Evolutionary conservation across 495 filamentous ascomycete genomes (phyloP).

Genomic region (Bacidia rubella): DNA sequence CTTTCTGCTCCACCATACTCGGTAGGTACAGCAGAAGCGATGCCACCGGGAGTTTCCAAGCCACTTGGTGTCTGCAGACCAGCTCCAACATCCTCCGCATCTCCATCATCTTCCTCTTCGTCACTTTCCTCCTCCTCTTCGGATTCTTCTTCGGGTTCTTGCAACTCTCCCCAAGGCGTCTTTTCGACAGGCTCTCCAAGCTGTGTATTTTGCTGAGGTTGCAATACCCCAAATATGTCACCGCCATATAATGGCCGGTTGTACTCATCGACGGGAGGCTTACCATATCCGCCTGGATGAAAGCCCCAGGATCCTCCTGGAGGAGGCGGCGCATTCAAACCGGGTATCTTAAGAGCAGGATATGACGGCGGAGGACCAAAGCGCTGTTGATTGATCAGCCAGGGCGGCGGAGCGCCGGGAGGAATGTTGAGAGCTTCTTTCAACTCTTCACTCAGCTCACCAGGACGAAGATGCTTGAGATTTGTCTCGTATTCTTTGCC

Average conservation of each 20-base stretch:
- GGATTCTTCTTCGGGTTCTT: conserved; percentile 65
- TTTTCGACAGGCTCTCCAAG: conserved; percentile 75
- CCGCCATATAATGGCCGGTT: conserved; percentile 83
- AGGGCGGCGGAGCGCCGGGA: conserved; percentile 85
- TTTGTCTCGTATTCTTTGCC: conserved; percentile 98
- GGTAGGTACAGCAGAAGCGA: conserved; percentile 65
- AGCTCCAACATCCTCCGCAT: conserved; percentile 34
- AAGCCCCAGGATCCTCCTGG: conserved; percentile 94
- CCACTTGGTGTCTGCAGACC: conserved; percentile 65
- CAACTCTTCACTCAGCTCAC: conserved; percentile 78
- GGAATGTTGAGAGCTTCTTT: conserved; percentile 91
- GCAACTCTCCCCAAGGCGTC: conserved; percentile 88
- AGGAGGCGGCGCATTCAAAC: conserved; percentile 87
- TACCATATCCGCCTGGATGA: conserved; percentile 88
- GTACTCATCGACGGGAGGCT: conserved; percentile 85
- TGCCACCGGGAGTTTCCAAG: conserved; percentile 66
- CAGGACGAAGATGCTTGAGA: conserved; percentile 73
- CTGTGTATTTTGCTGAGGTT: conserved; percentile 44
- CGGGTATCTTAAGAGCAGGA: conserved; percentile 81
- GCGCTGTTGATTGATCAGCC: conserved; percentile 93
- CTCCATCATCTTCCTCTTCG: conserved; percentile 46
- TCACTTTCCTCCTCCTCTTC: conserved; percentile 70
- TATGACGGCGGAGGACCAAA: conserved; percentile 89
- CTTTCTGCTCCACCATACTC: conserved; percentile 60
- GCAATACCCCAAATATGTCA: conserved; percentile 80